phyloP scores from a whole-genome alignment of 768 basidiomycete species.

The Kwoniella sp. region DNA sequence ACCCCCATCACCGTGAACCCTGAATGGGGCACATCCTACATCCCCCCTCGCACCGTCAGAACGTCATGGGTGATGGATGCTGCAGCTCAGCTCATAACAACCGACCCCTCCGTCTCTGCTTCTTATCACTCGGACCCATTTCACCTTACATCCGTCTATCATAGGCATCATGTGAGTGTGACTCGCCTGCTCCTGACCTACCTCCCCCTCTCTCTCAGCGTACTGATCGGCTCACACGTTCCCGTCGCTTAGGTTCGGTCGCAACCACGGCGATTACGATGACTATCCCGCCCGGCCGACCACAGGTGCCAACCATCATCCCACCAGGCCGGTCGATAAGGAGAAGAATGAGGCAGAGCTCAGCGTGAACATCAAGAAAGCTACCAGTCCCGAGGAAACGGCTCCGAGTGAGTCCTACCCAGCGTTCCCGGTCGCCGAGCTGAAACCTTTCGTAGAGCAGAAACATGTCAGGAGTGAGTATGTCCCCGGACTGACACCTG shows the following conservation, averaged over 20 bases:
- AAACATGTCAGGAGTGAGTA: conserved; percentile 91
- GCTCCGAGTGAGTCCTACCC: conserved; percentile 61
- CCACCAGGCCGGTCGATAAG: conserved; percentile 95
- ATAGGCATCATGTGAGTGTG: neutral
- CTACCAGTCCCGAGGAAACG: conserved; percentile 87
- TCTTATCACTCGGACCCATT: no score
- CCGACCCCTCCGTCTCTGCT: no score
- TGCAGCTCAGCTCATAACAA: no score
- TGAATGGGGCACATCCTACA: no score
- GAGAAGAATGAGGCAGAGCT: conserved; percentile 95
- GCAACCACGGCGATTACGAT: conserved; percentile 39
- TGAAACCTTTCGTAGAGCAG: conserved; percentile 57
- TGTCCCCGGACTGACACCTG: neutral
- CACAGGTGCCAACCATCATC: conserved; percentile 61
- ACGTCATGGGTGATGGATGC: no score
- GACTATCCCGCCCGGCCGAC: conserved; percentile 55
- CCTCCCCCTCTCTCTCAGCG: no score
- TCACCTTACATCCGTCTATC: no score
- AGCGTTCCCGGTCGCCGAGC: neutral
- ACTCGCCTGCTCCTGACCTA: no score
- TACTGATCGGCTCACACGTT: no score
- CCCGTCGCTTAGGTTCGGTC: conserved; percentile 26
- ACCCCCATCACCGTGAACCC: no score
- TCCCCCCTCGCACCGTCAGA: no score
- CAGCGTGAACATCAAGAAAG: conserved; percentile 94